Percentiles rank a stretch among this genome's conserved stretches.
Conservation (phyloP, 805 yeast genomes). For the Cephaloascus albidus region DNA sequence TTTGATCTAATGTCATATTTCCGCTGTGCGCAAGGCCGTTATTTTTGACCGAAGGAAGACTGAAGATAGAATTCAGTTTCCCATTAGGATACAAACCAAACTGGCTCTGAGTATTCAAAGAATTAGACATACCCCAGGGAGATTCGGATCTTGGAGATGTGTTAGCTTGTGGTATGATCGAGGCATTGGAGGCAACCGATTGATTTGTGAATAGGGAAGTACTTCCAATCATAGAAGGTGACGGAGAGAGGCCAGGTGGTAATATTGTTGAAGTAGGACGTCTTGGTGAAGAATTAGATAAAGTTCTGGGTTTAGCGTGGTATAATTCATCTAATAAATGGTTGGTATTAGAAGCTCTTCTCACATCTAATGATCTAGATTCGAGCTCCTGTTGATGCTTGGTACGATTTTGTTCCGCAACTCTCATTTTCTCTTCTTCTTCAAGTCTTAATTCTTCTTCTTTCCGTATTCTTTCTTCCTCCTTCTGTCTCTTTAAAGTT, state of each 20-base stretch:
- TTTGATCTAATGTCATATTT: not conserved
- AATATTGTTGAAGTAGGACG: constrained; percentile 1
- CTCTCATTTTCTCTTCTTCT: constrained; percentile 1
- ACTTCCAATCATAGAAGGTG: constrained; percentile 1
- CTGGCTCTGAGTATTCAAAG: constrained; percentile 1
- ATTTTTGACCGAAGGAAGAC: not conserved
- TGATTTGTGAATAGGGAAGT: constrained; percentile 1
- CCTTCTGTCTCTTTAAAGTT: constrained; percentile 6
- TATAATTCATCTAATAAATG: constrained; percentile 23
- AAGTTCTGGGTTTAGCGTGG: constrained; percentile 19
- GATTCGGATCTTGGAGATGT: constrained; percentile 3
- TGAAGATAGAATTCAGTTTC: constrained; percentile 1
- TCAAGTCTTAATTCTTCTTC: constrained; percentile 3
- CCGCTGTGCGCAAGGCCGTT: not conserved
- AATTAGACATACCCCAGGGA: not conserved
- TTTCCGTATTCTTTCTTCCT: constrained; percentile 5
- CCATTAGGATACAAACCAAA: not conserved
- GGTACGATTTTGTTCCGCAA: not conserved
- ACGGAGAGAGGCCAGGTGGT: constrained; percentile 1
- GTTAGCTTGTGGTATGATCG: not conserved
- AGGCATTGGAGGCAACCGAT: not conserved
- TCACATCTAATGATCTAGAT: constrained; percentile 2
- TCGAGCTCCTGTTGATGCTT: constrained; percentile 1
- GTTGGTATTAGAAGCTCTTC: constrained; percentile 6
- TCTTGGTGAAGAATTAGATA: constrained; percentile 1